Evolutionary conservation across 2,329 filamentous ascomycete species (phyloP).

Genomic region (Fusarium buharicum): DNA sequence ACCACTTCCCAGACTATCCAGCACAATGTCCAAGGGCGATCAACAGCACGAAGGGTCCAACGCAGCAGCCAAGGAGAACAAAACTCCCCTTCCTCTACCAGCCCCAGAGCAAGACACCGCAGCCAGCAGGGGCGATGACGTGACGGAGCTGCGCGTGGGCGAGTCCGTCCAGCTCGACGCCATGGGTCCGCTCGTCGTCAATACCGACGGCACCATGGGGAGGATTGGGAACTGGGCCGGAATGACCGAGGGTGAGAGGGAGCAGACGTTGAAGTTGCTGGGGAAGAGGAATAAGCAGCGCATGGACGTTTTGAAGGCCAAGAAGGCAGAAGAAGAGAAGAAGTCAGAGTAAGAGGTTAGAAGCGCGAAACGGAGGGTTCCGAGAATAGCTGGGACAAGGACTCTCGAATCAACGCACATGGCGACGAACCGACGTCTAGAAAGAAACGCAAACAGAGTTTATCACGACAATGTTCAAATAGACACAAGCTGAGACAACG

Average conservation of each 20-base stretch:
- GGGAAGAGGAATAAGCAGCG: slow-evolving; percentile 75
- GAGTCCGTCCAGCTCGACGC: slow-evolving; percentile 69
- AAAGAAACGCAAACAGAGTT: background rate
- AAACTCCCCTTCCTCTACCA: slow-evolving; percentile 36
- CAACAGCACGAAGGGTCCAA: slow-evolving; percentile 16
- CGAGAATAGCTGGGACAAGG: background rate
- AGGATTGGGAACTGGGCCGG: slow-evolving; percentile 78
- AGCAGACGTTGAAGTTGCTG: slow-evolving; percentile 73
- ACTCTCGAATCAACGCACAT: background rate
- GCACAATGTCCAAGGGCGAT: slow-evolving; percentile 15
- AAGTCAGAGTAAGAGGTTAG: slow-evolving; percentile 5
- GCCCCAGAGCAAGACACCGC: slow-evolving; percentile 35
- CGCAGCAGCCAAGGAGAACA: slow-evolving; percentile 15
- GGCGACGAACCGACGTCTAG: background rate
- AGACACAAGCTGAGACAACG: background rate
- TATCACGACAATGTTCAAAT: background rate
- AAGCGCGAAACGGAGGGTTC: background rate
- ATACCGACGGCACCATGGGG: slow-evolving; percentile 75
- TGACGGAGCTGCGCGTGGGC: slow-evolving; percentile 41
- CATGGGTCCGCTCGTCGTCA: slow-evolving; percentile 78
- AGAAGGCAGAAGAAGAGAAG: slow-evolving; percentile 27
- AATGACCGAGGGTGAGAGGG: slow-evolving; percentile 75
- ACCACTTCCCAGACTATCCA: slow-evolving; percentile 15
- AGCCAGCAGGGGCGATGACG: slow-evolving; percentile 37
- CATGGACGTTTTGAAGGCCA: slow-evolving; percentile 60